Percentiles rank a stretch among this genome's conserved stretches.
phyloP scores from a whole-genome alignment of 345 rosid genomes.

The Cardamine chenopodiifolia region DNA sequence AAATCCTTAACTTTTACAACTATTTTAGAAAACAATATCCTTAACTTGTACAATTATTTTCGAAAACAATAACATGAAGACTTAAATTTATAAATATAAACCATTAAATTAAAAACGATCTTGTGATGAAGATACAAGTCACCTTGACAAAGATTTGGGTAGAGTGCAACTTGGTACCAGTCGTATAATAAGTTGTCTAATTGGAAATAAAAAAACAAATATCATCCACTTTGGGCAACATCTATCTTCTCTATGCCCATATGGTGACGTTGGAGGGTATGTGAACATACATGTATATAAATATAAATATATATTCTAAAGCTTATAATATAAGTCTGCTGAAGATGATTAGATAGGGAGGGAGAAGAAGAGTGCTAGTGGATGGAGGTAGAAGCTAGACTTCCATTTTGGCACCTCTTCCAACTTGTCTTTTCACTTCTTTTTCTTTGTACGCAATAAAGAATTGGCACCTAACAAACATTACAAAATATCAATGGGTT shows the following conservation, averaged over 20 bases:
- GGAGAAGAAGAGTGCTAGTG: conserved; percentile 7
- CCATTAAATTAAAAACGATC: not conserved
- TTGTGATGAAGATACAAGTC: conserved; percentile 32
- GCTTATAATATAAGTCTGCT: not conserved
- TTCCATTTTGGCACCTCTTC: conserved; percentile 43
- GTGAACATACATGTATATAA: not conserved
- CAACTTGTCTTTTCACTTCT: conserved; percentile 31
- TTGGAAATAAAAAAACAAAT: not conserved
- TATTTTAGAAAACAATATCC: not conserved
- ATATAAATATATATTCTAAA: too few species aligned
- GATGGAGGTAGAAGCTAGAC: conserved; percentile 15
- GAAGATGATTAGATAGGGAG: conserved; percentile 19
- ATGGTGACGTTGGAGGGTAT: conserved; percentile 16
- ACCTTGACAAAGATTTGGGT: conserved; percentile 36
- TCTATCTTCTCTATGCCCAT: not conserved
- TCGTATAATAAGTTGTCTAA: conserved; percentile 10
- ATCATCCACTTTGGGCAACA: not conserved
- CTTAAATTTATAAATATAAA: not conserved
- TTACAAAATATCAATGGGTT: conserved; percentile 2
- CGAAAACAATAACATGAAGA: not conserved
- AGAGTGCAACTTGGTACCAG: conserved; percentile 26
- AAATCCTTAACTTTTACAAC: not conserved
- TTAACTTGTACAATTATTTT: too few species aligned
- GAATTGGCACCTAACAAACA: not conserved
- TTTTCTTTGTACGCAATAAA: conserved; percentile 6